phyloP scores from a whole-genome alignment of 2,329 filamentous ascomycete species.

The Zasmidium cellare region DNA sequence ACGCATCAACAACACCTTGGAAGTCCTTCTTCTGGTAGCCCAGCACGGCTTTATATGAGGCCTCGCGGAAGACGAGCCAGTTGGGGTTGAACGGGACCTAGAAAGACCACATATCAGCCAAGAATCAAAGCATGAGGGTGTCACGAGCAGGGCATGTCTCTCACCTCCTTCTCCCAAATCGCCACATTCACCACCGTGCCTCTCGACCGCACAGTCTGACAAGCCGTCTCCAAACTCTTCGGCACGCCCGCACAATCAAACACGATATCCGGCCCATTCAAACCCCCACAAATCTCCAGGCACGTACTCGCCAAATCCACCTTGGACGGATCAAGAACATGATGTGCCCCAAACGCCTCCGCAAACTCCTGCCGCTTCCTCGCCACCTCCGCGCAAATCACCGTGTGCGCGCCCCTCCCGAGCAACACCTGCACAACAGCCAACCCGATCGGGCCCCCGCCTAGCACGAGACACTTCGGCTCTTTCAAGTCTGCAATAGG shows the following conservation, averaged over 20 bases:
- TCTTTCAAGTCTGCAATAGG: constrained; percentile 43
- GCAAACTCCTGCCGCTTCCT: constrained; percentile 53
- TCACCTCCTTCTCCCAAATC: constrained; percentile 57
- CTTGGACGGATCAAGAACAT: constrained; percentile 54
- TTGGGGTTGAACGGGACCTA: constrained; percentile 54
- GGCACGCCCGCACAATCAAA: constrained; percentile 65
- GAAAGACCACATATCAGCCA: background rate
- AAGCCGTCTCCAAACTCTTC: constrained; percentile 41
- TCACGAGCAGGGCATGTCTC: background rate
- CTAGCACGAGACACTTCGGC: constrained; percentile 56
- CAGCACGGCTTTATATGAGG: constrained; percentile 52
- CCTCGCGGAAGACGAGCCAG: constrained; percentile 55
- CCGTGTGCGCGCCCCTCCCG: constrained; percentile 53
- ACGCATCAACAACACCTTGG: constrained; percentile 52
- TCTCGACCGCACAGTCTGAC: constrained; percentile 53
- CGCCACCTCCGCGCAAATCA: constrained; percentile 61
- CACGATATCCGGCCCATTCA: constrained; percentile 57
- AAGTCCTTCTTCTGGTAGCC: constrained; percentile 58
- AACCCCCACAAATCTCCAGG: constrained; percentile 48
- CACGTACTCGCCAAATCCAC: constrained; percentile 51
- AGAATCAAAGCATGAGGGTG: background rate
- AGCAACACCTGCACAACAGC: constrained; percentile 60
- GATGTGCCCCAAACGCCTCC: constrained; percentile 55
- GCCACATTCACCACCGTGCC: constrained; percentile 66
- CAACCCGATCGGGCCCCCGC: constrained; percentile 63